Evolutionary conservation across 106 monocot genomes (phyloP), one percentile per base, ranked within the genome.

Genomic region (Dendrobium huoshanense): DNA sequence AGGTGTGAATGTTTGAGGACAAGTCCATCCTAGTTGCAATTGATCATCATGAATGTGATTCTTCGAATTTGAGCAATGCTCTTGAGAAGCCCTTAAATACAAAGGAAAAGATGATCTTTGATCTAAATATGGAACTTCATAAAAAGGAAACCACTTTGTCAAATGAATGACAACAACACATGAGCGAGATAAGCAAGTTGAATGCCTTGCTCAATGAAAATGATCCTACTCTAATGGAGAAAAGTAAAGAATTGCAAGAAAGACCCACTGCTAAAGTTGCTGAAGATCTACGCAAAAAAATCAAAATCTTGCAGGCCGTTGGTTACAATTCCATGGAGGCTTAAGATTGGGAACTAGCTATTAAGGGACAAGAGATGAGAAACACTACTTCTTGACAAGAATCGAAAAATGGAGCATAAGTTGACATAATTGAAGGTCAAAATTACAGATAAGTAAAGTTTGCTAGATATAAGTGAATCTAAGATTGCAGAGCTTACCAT

Each of bases 351-450:
- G 45, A 45, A 45, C 45, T 45, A 45, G 97, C 97, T 82, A 92
- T 91, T 24, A 87, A 85, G 76, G 91, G 92, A 45, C 90, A 98
- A 84, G 97, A 98, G 89, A 94, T 98, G 94, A 98, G 97, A 98
- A 87, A 90, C 92, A 11, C 83, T 98, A 78, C 85, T 98, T 47
- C 94, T 98, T 83, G 97, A 98, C 81, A 98, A 98, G 82, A 98
- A 98, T 77, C 74, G 89, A 40, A 98, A 98, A 95, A 98, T 98
- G 97, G 97, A 98, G 85, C 97, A 98, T 87, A 91, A 98, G 74
- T 81, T 94, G 77, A 98, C 97, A 77, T 92, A 95, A 78, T 82
- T 95, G 80, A 98, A 98, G 98, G 91, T 99, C 55, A 95, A 95
- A 95, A 88, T 90, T 67, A 87, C 91, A 78, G 98, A 95, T 73